These are phyloP conservation scores for Erigeron canadensis DNA, from an alignment of 129 eudicot genomes.

Conservation along the genomic window DNA sequence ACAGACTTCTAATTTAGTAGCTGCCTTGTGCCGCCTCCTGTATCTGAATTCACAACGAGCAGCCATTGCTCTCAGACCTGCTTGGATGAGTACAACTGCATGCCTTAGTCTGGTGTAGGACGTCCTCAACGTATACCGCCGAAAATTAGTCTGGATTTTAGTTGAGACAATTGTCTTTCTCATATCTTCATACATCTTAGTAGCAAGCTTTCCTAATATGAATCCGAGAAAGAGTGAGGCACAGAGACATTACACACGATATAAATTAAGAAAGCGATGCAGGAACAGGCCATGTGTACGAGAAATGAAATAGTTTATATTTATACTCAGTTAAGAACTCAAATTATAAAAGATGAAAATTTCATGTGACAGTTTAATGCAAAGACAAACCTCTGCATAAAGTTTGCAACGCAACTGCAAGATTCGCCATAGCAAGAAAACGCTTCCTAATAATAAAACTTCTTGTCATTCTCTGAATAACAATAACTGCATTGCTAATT, in stretches of 20 bases:
- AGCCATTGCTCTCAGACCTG: conserved; percentile 71
- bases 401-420: conserved; percentile 73
- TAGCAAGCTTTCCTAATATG: conserved; percentile 57
- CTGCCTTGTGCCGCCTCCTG: conserved; percentile 56
- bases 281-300: conserved; percentile 5
- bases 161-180: conserved; percentile 51
- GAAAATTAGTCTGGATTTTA: conserved; percentile 56
- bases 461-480: conserved; percentile 72
- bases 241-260: conserved; percentile 5
- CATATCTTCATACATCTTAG: conserved; percentile 47
- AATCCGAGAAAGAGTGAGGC: not conserved
- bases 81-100: conserved; percentile 63
- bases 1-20: conserved; percentile 67
- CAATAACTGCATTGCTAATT: conserved; percentile 61
- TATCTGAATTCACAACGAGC: conserved; percentile 58
- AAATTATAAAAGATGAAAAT: not conserved
- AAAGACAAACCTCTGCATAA: conserved; percentile 68
- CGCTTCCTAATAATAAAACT: conserved; percentile 64
- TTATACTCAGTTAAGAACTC: not conserved
- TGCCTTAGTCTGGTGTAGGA: conserved; percentile 44
- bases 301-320: not conserved
- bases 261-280: conserved; percentile 3
- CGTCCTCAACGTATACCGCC: conserved; percentile 51
- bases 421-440: conserved; percentile 63
- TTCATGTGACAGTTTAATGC: conserved; percentile 16